Evolutionary conservation across 2,329 filamentous ascomycete species (phyloP).

Genomic region (Emmonsia crescens): DNA sequence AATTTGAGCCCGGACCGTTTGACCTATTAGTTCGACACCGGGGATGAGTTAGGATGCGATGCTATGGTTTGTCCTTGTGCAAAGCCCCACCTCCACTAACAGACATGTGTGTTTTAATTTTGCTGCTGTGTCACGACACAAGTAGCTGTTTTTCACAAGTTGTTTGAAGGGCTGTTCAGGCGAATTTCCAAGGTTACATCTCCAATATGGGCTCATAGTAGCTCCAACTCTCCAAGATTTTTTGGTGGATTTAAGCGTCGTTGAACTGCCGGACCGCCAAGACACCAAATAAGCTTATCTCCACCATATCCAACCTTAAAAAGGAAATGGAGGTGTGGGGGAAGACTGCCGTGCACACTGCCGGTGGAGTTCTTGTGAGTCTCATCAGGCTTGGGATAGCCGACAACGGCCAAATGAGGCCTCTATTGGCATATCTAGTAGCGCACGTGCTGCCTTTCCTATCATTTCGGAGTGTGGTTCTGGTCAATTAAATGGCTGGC

Average conservation of each 20-base stretch:
- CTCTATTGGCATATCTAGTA: too few species aligned
- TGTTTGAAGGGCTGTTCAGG: too few species aligned
- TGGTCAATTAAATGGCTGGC: neutral
- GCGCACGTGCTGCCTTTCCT: too few species aligned
- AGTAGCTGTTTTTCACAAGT: neutral
- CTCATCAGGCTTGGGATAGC: neutral
- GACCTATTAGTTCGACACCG: too few species aligned
- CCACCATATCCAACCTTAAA: slow-evolving; percentile 1
- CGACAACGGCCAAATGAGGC: neutral
- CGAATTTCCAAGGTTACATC: too few species aligned
- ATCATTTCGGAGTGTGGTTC: too few species aligned
- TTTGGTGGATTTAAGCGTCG: neutral
- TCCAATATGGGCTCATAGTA: too few species aligned
- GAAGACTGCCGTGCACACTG: neutral
- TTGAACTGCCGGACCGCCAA: neutral
- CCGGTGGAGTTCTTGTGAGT: neutral
- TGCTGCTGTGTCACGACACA: neutral
- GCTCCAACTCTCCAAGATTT: too few species aligned
- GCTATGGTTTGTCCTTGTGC: neutral
- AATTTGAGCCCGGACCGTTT: too few species aligned
- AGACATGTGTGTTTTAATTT: too few species aligned
- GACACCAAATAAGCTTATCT: slow-evolving; percentile 1
- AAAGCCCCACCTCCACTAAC: too few species aligned
- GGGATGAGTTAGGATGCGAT: neutral
- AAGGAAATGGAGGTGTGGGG: neutral